These are phyloP conservation scores for Claviceps purpurea DNA, from an alignment of 2,329 filamentous ascomycete species.

Conservation along the genomic window DNA sequence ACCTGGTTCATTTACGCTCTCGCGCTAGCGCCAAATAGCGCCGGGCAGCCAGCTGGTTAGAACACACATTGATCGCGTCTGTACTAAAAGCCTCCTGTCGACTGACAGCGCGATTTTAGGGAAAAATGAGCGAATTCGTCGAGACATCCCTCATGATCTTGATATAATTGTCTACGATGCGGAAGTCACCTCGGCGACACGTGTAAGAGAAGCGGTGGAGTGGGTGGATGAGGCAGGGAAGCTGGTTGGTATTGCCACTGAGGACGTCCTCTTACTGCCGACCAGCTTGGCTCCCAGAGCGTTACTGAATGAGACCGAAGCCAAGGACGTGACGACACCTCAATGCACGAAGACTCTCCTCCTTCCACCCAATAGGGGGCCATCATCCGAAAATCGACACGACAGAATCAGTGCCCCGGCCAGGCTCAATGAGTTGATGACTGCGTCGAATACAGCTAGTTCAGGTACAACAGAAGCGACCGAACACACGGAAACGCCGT, in stretches of 20 bases:
- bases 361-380: not conserved
- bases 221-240: conserved; percentile 46
- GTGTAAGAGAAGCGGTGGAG: conserved; percentile 37
- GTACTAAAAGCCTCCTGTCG: not conserved
- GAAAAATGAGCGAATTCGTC: not conserved
- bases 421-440: not conserved
- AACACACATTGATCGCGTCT: not conserved
- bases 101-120: not conserved
- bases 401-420: not conserved
- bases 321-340: conserved; percentile 1
- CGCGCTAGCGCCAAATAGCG: not conserved
- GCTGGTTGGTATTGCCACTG: conserved; percentile 30
- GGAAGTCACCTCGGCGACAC: conserved; percentile 24
- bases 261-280: conserved; percentile 17
- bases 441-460: not conserved
- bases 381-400: not conserved
- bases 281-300: conserved; percentile 5
- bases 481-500: not conserved
- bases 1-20: conserved; percentile 1
- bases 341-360: conserved; percentile 2
- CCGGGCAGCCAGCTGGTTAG: conserved; percentile 1
- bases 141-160: not conserved
- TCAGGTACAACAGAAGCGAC: not conserved
- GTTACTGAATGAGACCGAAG: not conserved
- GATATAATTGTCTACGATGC: conserved; percentile 23